Percentiles rank a stretch among this genome's conserved stretches.
Conservation (phyloP, 2,329 filamentous ascomycete genomes). For the Colletotrichum somersetense region DNA sequence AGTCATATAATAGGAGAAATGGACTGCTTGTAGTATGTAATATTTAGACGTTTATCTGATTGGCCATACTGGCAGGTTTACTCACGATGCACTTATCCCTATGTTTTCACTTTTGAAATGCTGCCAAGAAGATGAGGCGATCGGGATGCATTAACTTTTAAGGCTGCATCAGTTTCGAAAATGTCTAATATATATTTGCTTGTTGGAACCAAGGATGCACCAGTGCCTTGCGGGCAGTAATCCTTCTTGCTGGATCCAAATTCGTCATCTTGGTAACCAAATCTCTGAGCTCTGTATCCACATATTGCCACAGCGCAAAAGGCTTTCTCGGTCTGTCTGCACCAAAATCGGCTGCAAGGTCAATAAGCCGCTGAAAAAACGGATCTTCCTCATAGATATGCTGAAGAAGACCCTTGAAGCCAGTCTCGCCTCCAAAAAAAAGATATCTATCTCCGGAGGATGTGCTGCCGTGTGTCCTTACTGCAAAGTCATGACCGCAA, state of each 20-base stretch:
- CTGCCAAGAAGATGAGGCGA: too few species aligned
- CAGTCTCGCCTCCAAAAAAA: neutral
- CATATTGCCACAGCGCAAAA: neutral
- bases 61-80: too few species aligned
- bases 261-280: constrained; percentile 5
- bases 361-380: neutral
- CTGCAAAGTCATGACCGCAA: too few species aligned
- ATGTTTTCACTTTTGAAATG: too few species aligned
- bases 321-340: neutral
- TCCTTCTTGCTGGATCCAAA: constrained; percentile 6
- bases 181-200: neutral
- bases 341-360: neutral
- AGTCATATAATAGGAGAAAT: too few species aligned
- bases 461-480: neutral
- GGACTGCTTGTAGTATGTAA: too few species aligned
- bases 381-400: neutral
- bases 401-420: neutral
- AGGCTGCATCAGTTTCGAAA: neutral
- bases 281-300: neutral
- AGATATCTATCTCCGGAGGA: neutral
- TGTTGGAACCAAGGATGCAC: constrained; percentile 2
- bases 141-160: too few species aligned
- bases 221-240: neutral
- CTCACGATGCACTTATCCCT: too few species aligned
- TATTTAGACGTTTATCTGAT: too few species aligned